Conservation (phyloP, 192 early-diverging fungal genomes). For the Backusella westeae region DNA sequence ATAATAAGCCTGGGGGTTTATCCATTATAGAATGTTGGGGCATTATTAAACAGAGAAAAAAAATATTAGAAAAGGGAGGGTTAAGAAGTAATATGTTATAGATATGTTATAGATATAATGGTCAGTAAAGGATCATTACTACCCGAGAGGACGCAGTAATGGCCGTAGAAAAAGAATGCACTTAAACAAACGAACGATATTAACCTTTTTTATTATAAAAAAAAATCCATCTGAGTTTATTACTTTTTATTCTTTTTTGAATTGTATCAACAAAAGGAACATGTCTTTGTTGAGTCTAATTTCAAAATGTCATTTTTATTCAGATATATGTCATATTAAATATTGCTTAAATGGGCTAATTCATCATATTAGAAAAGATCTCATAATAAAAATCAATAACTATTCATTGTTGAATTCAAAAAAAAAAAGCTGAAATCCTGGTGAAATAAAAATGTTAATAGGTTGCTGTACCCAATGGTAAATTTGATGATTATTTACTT, state of each 20-base stretch:
- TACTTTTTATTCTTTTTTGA: neutral
- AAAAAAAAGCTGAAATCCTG: too few species aligned
- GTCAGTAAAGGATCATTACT: neutral
- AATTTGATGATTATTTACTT: neutral
- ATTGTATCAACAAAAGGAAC: neutral
- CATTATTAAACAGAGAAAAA: neutral
- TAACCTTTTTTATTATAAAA: neutral
- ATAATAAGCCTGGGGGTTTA: neutral
- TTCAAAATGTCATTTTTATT: neutral
- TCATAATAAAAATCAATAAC: neutral
- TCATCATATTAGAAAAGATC: neutral
- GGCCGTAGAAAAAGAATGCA: too few species aligned
- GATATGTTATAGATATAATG: neutral
- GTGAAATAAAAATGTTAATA: too few species aligned
- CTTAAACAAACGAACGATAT: too few species aligned
- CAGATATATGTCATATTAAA: neutral
- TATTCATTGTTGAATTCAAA: neutral
- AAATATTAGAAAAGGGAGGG: neutral
- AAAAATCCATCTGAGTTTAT: neutral
- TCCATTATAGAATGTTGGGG: neutral
- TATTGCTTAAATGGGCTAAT: neutral
- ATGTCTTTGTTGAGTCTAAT: neutral
- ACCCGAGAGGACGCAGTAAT: too few species aligned
- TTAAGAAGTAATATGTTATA: neutral
- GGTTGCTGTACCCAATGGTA: neutral